These are phyloP conservation scores for Fusarium pseudocircinatum DNA, from an alignment of 2,329 filamentous ascomycete species.

Conservation along the genomic window DNA sequence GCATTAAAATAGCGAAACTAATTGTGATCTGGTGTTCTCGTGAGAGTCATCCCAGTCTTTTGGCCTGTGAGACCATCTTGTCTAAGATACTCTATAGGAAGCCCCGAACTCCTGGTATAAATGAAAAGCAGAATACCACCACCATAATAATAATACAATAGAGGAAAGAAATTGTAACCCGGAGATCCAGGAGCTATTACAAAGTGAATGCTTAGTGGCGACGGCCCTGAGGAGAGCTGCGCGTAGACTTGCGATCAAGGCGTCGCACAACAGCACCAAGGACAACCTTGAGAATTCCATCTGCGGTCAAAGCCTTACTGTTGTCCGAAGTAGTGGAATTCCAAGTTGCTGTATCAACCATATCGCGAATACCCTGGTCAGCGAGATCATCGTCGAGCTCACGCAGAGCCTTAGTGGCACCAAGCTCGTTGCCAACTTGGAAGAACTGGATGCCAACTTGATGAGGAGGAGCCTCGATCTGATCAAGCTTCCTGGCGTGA, in stretches of 20 bases:
- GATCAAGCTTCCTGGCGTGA: conserved; percentile 76
- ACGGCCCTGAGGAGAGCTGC: conserved; percentile 16
- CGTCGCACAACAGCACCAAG: conserved; percentile 76
- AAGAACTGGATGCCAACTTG: conserved; percentile 97
- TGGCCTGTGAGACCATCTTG: neutral
- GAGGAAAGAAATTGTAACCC: neutral
- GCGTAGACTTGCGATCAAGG: conserved; percentile 46
- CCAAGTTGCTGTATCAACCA: conserved; percentile 91
- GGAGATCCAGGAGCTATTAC: neutral
- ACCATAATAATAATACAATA: neutral
- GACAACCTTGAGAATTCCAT: conserved; percentile 83
- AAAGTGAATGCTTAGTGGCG: neutral
- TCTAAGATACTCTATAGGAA: neutral
- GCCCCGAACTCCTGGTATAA: conserved; percentile 20
- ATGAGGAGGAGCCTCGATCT: conserved; percentile 74
- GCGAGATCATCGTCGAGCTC: conserved; percentile 78
- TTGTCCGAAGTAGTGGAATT: conserved; percentile 56
- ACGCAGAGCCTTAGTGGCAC: conserved; percentile 71
- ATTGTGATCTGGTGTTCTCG: conserved; percentile 1
- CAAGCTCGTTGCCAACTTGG: conserved; percentile 81
- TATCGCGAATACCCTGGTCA: conserved; percentile 75
- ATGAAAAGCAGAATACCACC: conserved; percentile 13
- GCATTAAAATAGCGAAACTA: neutral
- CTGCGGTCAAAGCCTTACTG: conserved; percentile 64
- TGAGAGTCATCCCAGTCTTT: neutral